These are phyloP conservation scores for Zopfochytrium polystomum DNA, from an alignment of 371 early-diverging fungal genomes.

Conservation along the genomic window DNA sequence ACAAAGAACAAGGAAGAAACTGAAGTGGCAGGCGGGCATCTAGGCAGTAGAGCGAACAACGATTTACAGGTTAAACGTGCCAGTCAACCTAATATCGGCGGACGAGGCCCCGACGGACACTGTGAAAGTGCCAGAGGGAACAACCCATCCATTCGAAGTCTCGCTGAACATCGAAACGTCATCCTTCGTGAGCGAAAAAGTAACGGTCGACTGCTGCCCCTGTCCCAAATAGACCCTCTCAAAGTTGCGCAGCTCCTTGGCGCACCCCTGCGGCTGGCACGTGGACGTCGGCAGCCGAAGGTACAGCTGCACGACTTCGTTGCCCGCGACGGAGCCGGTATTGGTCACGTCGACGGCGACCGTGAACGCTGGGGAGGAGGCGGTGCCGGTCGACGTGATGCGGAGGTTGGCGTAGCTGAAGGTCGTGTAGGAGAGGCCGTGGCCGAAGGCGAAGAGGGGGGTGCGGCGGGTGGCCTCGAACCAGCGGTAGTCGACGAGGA, in stretches of 20 bases:
- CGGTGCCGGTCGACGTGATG: background rate
- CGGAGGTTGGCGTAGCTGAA: slow-evolving; percentile 45
- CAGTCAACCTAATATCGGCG: slow-evolving; percentile 5
- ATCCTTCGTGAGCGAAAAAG: background rate
- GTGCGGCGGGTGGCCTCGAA: slow-evolving; percentile 48
- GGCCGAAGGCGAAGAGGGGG: slow-evolving; percentile 59
- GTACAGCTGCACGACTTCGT: slow-evolving; percentile 58
- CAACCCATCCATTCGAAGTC: slow-evolving; percentile 7
- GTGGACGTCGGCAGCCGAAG: slow-evolving; percentile 45
- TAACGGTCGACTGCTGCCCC: slow-evolving; percentile 6
- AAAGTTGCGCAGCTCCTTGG: slow-evolving; percentile 23
- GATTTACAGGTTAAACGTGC: too few relatives aligned
- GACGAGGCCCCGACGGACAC: slow-evolving; percentile 22
- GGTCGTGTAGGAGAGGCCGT: slow-evolving; percentile 62
- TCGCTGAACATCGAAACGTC: slow-evolving; percentile 16
- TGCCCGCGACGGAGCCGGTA: slow-evolving; percentile 49
- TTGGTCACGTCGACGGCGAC: slow-evolving; percentile 47
- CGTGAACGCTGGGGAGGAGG: too few relatives aligned
- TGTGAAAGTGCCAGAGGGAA: slow-evolving; percentile 12
- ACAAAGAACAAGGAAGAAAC: too few relatives aligned
- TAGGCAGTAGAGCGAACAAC: too few relatives aligned
- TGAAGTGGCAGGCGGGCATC: too few relatives aligned
- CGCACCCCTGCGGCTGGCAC: slow-evolving; percentile 13
- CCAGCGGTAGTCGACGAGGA: too few relatives aligned
- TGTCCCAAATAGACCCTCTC: slow-evolving; percentile 13